A percentile compares a stretch with the other conserved stretches of the same genome.
Conservation (phyloP, 805 yeast genomes). For the Candida rishiriensis region DNA sequence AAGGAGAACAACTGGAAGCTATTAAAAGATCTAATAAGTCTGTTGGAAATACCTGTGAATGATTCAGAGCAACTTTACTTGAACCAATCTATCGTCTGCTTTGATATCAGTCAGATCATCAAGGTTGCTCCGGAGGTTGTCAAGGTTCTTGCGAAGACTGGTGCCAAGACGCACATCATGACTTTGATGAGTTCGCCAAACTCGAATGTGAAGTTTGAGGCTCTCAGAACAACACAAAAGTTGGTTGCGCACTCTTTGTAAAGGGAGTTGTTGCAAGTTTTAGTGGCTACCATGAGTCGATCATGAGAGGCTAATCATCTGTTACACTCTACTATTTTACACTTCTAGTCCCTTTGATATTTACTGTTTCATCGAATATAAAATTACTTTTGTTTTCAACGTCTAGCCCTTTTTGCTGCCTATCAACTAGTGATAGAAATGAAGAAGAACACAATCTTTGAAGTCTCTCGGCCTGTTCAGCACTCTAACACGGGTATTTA, state of each 20-base stretch:
- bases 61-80: conserved; percentile 28
- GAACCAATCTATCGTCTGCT: conserved; percentile 57
- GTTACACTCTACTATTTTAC: too few relatives aligned
- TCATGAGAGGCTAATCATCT: too few relatives aligned
- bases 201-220: conserved; percentile 89
- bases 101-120: conserved; percentile 61
- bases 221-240: conserved; percentile 90
- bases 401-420: too few relatives aligned
- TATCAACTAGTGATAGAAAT: too few relatives aligned
- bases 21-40: conserved; percentile 54
- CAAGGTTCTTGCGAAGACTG: conserved; percentile 45
- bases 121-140: conserved; percentile 60
- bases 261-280: not conserved
- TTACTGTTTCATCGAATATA: too few relatives aligned
- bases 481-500: too few relatives aligned
- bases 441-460: too few relatives aligned
- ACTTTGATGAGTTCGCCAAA: conserved; percentile 72
- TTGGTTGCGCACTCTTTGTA: conserved; percentile 77
- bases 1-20: conserved; percentile 73
- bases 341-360: too few relatives aligned
- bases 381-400: too few relatives aligned
- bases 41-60: conserved; percentile 36
- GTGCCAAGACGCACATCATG: conserved; percentile 81
- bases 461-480: too few relatives aligned
- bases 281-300: not conserved